Evolutionary conservation across 148 eudicot species (phyloP).

Genomic region (Spergularia bocconei): DNA sequence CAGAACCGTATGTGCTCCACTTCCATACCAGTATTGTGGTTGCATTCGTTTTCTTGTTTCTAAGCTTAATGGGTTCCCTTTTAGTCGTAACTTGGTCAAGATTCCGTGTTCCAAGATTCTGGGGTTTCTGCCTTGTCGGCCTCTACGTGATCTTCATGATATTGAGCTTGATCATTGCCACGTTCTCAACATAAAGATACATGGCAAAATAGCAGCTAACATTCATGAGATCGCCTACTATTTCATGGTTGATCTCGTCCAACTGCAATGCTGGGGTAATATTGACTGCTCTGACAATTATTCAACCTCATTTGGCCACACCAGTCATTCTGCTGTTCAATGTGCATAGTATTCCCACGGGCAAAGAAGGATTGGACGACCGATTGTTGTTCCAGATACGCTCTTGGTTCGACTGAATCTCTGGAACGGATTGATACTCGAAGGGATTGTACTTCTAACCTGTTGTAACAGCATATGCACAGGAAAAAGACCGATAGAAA

Average conservation of each 20-base stretch:
- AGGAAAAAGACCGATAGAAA: too few relatives aligned
- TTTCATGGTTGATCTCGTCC: constrained; percentile 10
- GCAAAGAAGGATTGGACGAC: background rate
- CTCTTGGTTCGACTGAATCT: background rate
- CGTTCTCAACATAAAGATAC: constrained; percentile 36
- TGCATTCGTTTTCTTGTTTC: constrained; percentile 82
- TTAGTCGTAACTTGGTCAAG: constrained; percentile 76
- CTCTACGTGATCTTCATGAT: constrained; percentile 63
- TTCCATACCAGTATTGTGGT: constrained; percentile 81
- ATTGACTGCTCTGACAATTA: background rate
- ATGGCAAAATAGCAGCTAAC: too few relatives aligned
- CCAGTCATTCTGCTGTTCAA: background rate
- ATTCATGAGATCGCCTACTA: background rate
- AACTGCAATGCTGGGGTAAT: background rate
- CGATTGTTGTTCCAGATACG: background rate
- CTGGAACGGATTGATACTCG: background rate
- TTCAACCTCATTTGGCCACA: background rate
- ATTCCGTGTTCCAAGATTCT: constrained; percentile 85
- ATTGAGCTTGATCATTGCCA: constrained; percentile 66
- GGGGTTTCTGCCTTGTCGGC: constrained; percentile 97
- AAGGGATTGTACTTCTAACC: too few relatives aligned
- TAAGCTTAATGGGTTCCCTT: constrained; percentile 94
- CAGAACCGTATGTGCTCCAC: constrained; percentile 70
- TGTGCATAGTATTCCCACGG: background rate
- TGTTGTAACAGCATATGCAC: too few relatives aligned